Evolutionary conservation across 371 early-diverging fungal species (phyloP), one percentile per base, ranked within the genome.

Genomic region (Parasitella parasitica): DNA sequence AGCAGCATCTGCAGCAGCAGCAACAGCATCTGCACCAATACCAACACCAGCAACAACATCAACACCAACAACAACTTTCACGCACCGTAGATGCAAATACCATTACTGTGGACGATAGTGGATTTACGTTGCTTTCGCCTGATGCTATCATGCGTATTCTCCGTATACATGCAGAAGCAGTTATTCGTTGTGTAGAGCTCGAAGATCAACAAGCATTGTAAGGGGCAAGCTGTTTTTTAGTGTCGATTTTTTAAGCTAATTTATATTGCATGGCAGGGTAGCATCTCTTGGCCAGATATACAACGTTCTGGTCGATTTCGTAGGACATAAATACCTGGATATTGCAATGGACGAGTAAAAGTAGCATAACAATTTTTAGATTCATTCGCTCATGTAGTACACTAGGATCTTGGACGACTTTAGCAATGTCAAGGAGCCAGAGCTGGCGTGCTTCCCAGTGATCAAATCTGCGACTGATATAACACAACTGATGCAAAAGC

Each of bases 121-220:
- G 78, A 38, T 82, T 84, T 63, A 84, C 87, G 0, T 64, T 86
- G 6, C 79, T 90, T 5, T 84, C 89, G 5, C 70, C 82, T 3
- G 77, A 84, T n/a, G 66, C 83, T 11, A 84, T 85, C 26, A 62
- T 89, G 50, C 74, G 86, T 41, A 69, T 96, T 59, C 78, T 95
- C 11, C 84, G 87, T 59, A 86, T 94, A 34, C 96, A 97, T 72
- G 84, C 92, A 1, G 96, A 95, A 71, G 89, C 94, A 7, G 83
- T 94, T 37, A 75, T 86, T 24, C 85, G 97, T 22, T 92, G 94
- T 56, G 84, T 89, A 16, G 93, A 94, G 67, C 77, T 97, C 43
- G 84, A 88, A 35, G 85, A 85, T 62, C 67, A 86, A 13, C 77
- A 83, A 50, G 91, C 91, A 60, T 66, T 89, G 89, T 88, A 76